Evolutionary conservation across 1,284 basidiomycete genomes (phyloP), one percentile per base, ranked within the genome.

Genomic region (Xerocomus nothofagi): DNA sequence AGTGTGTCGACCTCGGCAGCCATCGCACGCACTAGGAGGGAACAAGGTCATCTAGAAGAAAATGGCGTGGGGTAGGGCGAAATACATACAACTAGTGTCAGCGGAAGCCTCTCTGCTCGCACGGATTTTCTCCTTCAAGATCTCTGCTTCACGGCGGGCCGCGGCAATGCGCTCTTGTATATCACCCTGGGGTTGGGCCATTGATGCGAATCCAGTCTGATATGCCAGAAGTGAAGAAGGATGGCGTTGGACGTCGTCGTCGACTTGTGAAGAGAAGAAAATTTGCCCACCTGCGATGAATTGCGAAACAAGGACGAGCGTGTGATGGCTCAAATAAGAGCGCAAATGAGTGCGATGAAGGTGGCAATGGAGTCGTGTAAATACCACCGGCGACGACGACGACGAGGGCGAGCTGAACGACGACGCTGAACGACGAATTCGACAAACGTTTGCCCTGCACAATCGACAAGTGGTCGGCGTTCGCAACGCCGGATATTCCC

Each of bases 121-220:
- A 58, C 93, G 81, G 68, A 98, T 97, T 84, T 94, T 95, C 79
- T 98, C 95, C 76, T 97, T 98, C 74, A 98, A 74, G 65, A 84
- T 88, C 72, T 99, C 96, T 33, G 94, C 93, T 73, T 98, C 95
- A 67, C 95, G 83, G 65, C 96, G 86, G 51, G 96, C 96, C 43
- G 94, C 92, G 49, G 94, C 92, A 71, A 99, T 98, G 67, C 91
- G 76, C 75, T 95, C 93, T 70, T 94, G 92, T 61, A 95, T 92
- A 68, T 95, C 92, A 67, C 84, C 82, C 73, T 86, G 84, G 49
- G 78, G 78, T 76, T 89, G 86, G 63, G 87, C 84, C 87, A 90
- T 90, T 62, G 47, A 52, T 54, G 33, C 32, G 36, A 49, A 38
- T 40, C 34, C 39, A 49, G 31, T 49, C 58, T 61, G 37, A 11